Conservation (phyloP, 2,329 filamentous ascomycete genomes). For the Aspergillus jensenii region DNA sequence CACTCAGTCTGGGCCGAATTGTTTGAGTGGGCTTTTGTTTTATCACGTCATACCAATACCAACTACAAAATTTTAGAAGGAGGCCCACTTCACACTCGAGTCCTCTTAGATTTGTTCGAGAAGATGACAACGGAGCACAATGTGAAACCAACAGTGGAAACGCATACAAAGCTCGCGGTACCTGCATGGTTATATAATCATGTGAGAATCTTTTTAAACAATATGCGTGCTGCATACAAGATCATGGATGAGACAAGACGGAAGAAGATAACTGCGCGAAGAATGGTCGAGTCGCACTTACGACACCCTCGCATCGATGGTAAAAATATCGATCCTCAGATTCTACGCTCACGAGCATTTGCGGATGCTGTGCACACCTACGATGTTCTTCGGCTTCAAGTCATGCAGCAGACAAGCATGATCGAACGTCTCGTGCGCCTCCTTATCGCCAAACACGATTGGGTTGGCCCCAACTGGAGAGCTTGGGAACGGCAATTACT, state of each 20-base stretch:
- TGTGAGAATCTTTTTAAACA: slow-evolving; percentile 23
- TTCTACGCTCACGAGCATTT: slow-evolving; percentile 25
- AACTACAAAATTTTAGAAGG: too few species aligned
- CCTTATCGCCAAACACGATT: slow-evolving; percentile 22
- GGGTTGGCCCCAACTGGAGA: slow-evolving; percentile 13
- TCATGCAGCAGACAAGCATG: slow-evolving; percentile 27
- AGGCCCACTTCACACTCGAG: slow-evolving; percentile 39
- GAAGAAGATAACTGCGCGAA: slow-evolving; percentile 27
- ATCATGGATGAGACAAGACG: slow-evolving; percentile 28
- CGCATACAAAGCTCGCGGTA: slow-evolving; percentile 47
- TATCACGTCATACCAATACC: slow-evolving; percentile 35
- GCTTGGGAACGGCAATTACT: slow-evolving; percentile 37
- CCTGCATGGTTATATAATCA: slow-evolving; percentile 20
- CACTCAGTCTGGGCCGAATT: slow-evolving; percentile 64
- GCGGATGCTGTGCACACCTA: slow-evolving; percentile 33
- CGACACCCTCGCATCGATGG: slow-evolving; percentile 4
- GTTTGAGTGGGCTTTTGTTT: slow-evolving; percentile 65
- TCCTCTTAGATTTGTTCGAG: slow-evolving; percentile 57
- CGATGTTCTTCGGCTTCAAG: slow-evolving; percentile 30
- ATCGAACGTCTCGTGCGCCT: slow-evolving; percentile 25
- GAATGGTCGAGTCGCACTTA: slow-evolving; percentile 26
- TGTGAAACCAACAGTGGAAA: slow-evolving; percentile 56
- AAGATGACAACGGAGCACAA: slow-evolving; percentile 60
- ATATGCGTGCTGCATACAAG: slow-evolving; percentile 32
- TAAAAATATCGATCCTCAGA: slow-evolving; percentile 2